These are phyloP conservation scores for Phytophthora hibernalis DNA, from an alignment of 352 stramenopile species.

Conservation along the genomic window DNA sequence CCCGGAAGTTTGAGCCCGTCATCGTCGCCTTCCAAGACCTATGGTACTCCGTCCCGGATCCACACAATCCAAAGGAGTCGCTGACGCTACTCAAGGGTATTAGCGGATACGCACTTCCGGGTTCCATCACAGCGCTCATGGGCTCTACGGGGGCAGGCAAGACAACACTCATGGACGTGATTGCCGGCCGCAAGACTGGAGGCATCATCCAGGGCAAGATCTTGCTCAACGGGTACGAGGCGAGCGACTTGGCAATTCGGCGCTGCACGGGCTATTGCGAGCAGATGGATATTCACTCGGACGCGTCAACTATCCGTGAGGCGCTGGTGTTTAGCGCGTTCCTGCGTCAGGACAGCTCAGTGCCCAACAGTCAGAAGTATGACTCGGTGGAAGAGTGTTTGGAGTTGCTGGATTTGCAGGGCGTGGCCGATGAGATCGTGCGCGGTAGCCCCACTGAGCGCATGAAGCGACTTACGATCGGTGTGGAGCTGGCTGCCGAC, in stretches of 20 bases:
- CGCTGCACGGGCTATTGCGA: constrained; percentile 48
- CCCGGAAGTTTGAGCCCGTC: constrained; percentile 27
- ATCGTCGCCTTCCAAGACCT: constrained; percentile 45
- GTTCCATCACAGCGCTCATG: constrained; percentile 62
- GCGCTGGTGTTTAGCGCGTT: constrained; percentile 88
- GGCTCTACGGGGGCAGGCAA: constrained; percentile 78
- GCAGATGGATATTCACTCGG: constrained; percentile 87
- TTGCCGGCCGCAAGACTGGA: constrained; percentile 89
- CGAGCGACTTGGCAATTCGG: constrained; percentile 40
- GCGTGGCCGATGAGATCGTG: constrained; percentile 45
- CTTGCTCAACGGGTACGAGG: constrained; percentile 46
- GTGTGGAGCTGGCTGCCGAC: constrained; percentile 87
- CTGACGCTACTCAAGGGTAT: constrained; percentile 73
- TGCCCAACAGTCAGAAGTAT: constrained; percentile 39
- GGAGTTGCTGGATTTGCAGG: constrained; percentile 42
- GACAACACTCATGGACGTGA: constrained; percentile 93
- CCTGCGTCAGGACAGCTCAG: constrained; percentile 50
- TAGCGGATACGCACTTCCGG: constrained; percentile 45
- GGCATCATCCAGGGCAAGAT: constrained; percentile 76
- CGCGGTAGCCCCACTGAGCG: constrained; percentile 47
- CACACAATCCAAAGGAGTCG: constrained; percentile 45
- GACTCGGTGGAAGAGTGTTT: constrained; percentile 42
- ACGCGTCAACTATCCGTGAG: constrained; percentile 89
- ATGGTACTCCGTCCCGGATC: constrained; percentile 45
- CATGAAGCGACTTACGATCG: constrained; percentile 69